Conservation (phyloP, 352 stramenopile genomes). For the Proteromonas lacertae region DNA sequence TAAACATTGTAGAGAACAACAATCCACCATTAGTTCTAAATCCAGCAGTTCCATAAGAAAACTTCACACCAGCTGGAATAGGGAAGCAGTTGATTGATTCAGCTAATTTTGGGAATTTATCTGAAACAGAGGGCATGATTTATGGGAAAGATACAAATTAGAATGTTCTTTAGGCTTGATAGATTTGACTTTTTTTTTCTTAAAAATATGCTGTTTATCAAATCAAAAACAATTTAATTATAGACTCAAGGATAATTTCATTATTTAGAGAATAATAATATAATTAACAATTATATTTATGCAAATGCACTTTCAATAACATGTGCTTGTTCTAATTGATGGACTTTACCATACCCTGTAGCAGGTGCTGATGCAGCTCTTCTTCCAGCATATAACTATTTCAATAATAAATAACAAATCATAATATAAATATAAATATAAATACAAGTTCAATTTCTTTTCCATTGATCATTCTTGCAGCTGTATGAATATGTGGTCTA, state of each 20-base stretch:
- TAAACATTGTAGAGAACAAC: constrained; percentile 49
- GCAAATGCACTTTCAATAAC: not conserved
- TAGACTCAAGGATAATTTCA: too few species aligned
- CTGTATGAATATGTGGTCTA: constrained; percentile 62
- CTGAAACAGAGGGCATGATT: too few species aligned
- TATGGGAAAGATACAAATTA: too few species aligned
- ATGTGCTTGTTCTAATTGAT: not conserved
- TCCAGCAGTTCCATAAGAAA: constrained; percentile 59
- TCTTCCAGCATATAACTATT: not conserved
- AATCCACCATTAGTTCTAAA: constrained; percentile 60
- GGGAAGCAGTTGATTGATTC: too few species aligned
- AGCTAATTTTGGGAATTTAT: too few species aligned
- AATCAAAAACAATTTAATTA: too few species aligned
- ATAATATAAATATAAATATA: not conserved
- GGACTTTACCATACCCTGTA: not conserved
- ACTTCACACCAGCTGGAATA: too few species aligned
- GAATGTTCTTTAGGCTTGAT: too few species aligned
- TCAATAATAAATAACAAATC: not conserved
- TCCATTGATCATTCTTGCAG: constrained; percentile 49
- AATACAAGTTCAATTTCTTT: constrained; percentile 3
- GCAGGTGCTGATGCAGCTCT: not conserved
- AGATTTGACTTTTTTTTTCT: too few species aligned
- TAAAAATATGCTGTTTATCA: too few species aligned
- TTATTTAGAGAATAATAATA: too few species aligned
- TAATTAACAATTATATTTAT: not conserved